These are phyloP conservation scores for Peterozyma toletana DNA, from an alignment of 805 yeast species.

Conservation along the genomic window DNA sequence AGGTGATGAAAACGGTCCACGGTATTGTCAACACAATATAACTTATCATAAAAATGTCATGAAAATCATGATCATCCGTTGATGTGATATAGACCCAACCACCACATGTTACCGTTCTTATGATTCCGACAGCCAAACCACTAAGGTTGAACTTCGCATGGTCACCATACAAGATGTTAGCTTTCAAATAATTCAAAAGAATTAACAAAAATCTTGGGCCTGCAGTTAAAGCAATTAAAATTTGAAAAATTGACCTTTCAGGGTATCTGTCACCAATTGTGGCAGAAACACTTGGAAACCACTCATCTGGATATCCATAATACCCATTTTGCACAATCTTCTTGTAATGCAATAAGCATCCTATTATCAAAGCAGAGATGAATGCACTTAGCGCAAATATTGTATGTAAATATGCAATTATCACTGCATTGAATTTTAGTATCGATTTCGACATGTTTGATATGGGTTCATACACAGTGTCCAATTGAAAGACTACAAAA, in stretches of 20 bases:
- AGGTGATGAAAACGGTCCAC: slow-evolving; percentile 67
- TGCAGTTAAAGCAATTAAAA: slow-evolving; percentile 85
- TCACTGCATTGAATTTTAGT: slow-evolving; percentile 48
- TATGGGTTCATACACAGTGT: not conserved
- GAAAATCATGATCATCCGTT: slow-evolving; percentile 94
- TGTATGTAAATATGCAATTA: slow-evolving; percentile 68
- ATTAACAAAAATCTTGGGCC: slow-evolving; percentile 81
- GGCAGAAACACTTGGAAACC: slow-evolving; percentile 98
- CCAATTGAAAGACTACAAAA: not conserved
- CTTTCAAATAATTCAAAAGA: slow-evolving; percentile 41
- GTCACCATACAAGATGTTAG: slow-evolving; percentile 21
- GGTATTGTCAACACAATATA: slow-evolving; percentile 88
- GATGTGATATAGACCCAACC: slow-evolving; percentile 98
- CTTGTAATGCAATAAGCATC: slow-evolving; percentile 70
- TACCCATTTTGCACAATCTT: slow-evolving; percentile 85
- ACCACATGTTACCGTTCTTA: slow-evolving; percentile 94
- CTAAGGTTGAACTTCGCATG: slow-evolving; percentile 29
- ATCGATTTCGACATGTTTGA: slow-evolving; percentile 10
- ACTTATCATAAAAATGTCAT: slow-evolving; percentile 90
- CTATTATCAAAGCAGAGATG: slow-evolving; percentile 64
- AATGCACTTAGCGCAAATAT: slow-evolving; percentile 70
- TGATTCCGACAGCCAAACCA: slow-evolving; percentile 55
- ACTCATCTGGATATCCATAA: slow-evolving; percentile 92
- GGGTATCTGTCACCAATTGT: slow-evolving; percentile 97
- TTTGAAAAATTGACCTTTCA: slow-evolving; percentile 87